These are phyloP conservation scores for Metarhizium anisopliae DNA, from an alignment of 2,329 filamentous ascomycete species.

Conservation along the genomic window DNA sequence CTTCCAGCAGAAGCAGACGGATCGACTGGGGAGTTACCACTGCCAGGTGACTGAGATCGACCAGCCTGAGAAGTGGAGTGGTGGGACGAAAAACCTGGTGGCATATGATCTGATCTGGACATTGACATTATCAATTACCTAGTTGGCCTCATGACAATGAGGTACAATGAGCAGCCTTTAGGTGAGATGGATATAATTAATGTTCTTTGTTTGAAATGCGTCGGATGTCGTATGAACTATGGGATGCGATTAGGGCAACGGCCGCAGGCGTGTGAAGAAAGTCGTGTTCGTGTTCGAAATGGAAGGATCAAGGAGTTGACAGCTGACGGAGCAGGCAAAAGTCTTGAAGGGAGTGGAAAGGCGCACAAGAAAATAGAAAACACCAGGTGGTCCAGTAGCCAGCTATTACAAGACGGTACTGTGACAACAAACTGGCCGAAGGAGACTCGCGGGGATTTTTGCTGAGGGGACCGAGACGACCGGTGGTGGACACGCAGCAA, in stretches of 20 bases:
- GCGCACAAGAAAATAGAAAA: conserved; percentile 4
- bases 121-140: conserved; percentile 90
- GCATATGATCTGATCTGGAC: conserved; percentile 77
- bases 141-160: conserved; percentile 12
- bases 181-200: neutral
- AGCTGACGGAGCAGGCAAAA: neutral
- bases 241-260: conserved; percentile 4
- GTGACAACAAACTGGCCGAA: conserved; percentile 7
- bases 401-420: conserved; percentile 26
- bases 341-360: neutral
- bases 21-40: conserved; percentile 75
- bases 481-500: neutral
- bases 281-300: neutral
- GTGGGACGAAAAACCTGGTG: conserved; percentile 71
- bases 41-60: conserved; percentile 70
- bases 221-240: conserved; percentile 1
- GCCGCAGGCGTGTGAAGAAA: neutral
- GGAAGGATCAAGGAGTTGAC: neutral
- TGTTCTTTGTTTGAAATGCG: conserved; percentile 1
- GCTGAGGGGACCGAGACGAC: neutral
- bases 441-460: neutral
- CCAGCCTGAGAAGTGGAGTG: conserved; percentile 51
- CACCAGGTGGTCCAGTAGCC: conserved; percentile 17
- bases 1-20: conserved; percentile 54
- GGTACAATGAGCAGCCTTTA: neutral